Evolutionary conservation across 257 asterid species (phyloP).

Genomic region (Leonotis leonurus): DNA sequence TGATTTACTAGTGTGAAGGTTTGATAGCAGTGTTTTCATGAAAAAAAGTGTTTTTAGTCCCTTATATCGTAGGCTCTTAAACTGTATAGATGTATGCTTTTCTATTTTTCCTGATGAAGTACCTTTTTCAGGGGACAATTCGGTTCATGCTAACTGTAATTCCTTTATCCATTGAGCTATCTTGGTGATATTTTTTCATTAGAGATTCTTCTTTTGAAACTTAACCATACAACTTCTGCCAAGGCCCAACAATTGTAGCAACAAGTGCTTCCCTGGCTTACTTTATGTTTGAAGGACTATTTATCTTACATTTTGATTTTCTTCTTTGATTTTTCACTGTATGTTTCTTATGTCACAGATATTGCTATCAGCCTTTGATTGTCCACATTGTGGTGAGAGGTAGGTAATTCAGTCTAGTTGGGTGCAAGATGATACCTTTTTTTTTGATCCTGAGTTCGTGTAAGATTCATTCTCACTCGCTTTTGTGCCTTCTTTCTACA

Average conservation of each 20-base stretch:
- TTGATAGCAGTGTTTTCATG: background rate
- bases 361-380: constrained; percentile 88
- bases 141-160: constrained; percentile 71
- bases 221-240: background rate
- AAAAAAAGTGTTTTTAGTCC: background rate
- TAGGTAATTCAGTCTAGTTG: constrained; percentile 22
- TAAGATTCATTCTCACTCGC: constrained; percentile 11
- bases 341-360: constrained; percentile 42
- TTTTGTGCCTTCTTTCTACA: constrained; percentile 19
- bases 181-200: background rate
- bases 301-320: background rate
- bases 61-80: background rate
- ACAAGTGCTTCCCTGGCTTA: background rate
- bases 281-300: background rate
- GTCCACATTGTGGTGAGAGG: constrained; percentile 98
- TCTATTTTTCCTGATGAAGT: constrained; percentile 1
- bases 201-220: background rate
- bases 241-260: background rate
- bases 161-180: constrained; percentile 4
- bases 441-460: background rate
- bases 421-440: background rate
- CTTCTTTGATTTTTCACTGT: background rate
- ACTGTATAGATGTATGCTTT: background rate
- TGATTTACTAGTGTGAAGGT: background rate
- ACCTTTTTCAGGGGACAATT: constrained; percentile 64